Evolutionary conservation across 164 flowering plant species (phyloP), one percentile per base, ranked within the genome.

Genomic region (Magnolia changhungtana): DNA sequence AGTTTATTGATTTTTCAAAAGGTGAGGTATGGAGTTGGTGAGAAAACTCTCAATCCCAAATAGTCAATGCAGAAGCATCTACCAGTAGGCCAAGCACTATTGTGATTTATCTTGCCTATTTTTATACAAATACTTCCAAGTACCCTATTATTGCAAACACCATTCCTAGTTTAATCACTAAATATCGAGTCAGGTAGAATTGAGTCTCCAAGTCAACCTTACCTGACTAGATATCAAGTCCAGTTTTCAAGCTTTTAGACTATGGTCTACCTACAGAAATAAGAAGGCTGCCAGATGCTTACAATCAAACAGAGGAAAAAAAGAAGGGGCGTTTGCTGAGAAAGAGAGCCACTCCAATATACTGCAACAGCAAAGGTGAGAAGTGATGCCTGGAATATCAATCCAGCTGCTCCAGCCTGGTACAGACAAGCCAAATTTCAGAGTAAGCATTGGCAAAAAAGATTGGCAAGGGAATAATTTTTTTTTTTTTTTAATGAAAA

Each of bases 391-490:
- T 96, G 99, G 75, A 92, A 84, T 71, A 94, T 80, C 76, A 96
- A 79, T 67, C 98, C 99, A 75, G 78, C 90, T 50, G 99, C 99
- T 78, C 99, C 98, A 72, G 99, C 98, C 98, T 96, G 89, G 79
- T 50, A 77, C 18, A 78, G 13, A 19, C 59, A 72, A 20, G 59
- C 55, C 24, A 72, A 23, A 58, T 24, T 51, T 87, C 49, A 83
- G 85, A 63, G 78, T 67, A 50, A 75, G 77, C 63, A 19, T 59
- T 11, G 67, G 16, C 73, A 69, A 8, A 20, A 59, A 71, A 72
- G 58, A 72, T 50, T 70, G 55, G 19, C 58, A n/a, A 70, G 58
- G 58, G 23, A 70, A 70, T 50, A 11, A 23, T 23, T 23, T 23
- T 23, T 23, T 0, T 23, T 23, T 23, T 23, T 23, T 23, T 23